Evolutionary conservation across 768 basidiomycete genomes (phyloP), one percentile per base, ranked within the genome.

Genomic region (Lactarius indigo): DNA sequence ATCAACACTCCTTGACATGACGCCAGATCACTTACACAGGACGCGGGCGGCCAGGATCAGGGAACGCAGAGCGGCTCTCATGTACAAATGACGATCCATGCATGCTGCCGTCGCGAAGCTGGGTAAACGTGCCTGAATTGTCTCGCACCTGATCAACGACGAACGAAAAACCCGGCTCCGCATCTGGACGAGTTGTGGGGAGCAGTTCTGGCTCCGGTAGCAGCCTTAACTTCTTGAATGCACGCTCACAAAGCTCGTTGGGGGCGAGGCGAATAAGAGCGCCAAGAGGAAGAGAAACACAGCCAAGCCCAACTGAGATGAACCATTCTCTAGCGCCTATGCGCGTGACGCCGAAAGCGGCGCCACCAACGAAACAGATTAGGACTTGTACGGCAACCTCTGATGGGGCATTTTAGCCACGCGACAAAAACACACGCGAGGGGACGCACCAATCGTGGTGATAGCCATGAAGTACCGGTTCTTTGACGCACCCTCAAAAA

Each of bases 271-370:
- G 92, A 66, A 95, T 83, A 68, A 94, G 73, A 42, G 81, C 88
- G 59, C 94, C 97, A 71, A 96, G 82, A 5, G 96, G 97, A 56
- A 98, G 86, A 9, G 97, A 89, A 57, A 94, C 84, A 50, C 89
- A 68, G 39, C 96, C 97, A 41, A 98, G 83, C 57, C 92, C 89
- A 50, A 99, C 79, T 0, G 92, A 91, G 70, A 98, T 92, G 62
- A 86, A 95, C 97, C 97, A 99, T 76, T 96, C 94, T 47, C 85
- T 86, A 12, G 91, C 94, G 47, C 80, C 79, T 58, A 98, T 87
- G 8, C 75, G 81, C 0, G 86, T 88, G 12, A 98, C 96, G 73
- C 91, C 88, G 82, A 99, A 98, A 0, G 95, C 96, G 3, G 90
- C 84, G 44, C 92, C 90, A 44, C 95, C 96, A 52, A 98, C 82